Evolutionary conservation across 345 rosid genomes (phyloP).

Genomic region (Draba incana): DNA sequence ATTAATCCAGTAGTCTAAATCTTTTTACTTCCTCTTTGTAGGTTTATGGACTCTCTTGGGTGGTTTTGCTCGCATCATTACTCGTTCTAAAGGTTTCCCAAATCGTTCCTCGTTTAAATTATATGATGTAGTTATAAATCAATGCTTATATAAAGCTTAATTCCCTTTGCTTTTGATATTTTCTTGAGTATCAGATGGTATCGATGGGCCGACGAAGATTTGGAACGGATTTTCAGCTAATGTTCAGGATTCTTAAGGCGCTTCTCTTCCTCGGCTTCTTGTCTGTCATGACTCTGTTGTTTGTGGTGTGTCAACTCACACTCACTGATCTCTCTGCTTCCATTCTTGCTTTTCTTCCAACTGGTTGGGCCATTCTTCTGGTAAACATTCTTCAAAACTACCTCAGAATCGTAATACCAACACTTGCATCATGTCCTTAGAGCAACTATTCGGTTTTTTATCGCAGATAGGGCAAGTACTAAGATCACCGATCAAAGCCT

Average conservation of each 20-base stretch:
- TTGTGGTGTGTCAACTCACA: slow-evolving; percentile 66
- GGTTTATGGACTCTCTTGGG: slow-evolving; percentile 96
- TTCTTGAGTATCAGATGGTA: slow-evolving; percentile 57
- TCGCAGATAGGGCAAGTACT: slow-evolving; percentile 80
- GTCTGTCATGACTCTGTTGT: slow-evolving; percentile 80
- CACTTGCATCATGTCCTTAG: slow-evolving; percentile 19
- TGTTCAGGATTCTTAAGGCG: slow-evolving; percentile 93
- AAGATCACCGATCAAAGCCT: slow-evolving; percentile 49
- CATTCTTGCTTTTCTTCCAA: slow-evolving; percentile 73
- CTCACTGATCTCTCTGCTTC: slow-evolving; percentile 75
- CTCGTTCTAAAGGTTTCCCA: slow-evolving; percentile 75
- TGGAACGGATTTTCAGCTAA: slow-evolving; percentile 77
- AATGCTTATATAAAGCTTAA: slow-evolving; percentile 4
- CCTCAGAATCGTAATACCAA: neutral
- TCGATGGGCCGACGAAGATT: slow-evolving; percentile 85
- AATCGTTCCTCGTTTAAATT: neutral
- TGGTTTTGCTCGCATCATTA: slow-evolving; percentile 62
- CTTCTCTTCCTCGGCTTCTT: slow-evolving; percentile 85
- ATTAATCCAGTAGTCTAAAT: neutral
- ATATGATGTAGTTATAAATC: neutral
- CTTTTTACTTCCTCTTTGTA: slow-evolving; percentile 37
- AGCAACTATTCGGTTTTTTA: too few species aligned
- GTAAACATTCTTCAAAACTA: slow-evolving; percentile 47
- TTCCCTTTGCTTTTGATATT: neutral
- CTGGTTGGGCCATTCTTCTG: slow-evolving; percentile 93